These are phyloP conservation scores for Myxozyma lipomycoides DNA, from an alignment of 805 yeast genomes.

Conservation along the genomic window DNA sequence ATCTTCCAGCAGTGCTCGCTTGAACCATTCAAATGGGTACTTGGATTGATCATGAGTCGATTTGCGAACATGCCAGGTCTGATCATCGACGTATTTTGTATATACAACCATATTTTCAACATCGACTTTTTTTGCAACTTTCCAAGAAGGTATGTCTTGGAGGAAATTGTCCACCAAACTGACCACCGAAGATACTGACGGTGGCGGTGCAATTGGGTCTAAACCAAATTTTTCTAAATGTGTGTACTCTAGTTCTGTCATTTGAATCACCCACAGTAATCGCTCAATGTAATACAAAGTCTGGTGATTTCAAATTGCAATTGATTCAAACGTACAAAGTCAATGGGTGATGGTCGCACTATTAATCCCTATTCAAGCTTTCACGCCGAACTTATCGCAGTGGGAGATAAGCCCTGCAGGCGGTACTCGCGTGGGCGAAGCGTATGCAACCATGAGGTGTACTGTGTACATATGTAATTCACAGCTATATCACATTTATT, in stretches of 20 bases:
- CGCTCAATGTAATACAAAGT: too few relatives aligned
- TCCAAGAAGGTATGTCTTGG: conserved; percentile 11
- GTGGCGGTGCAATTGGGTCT: conserved; percentile 13
- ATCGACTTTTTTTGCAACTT: not conserved
- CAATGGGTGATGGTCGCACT: too few relatives aligned
- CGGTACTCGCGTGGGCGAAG: too few relatives aligned
- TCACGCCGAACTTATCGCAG: too few relatives aligned
- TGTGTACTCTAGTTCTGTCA: not conserved
- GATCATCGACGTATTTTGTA: conserved; percentile 8
- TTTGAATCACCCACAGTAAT: too few relatives aligned
- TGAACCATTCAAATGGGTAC: conserved; percentile 21
- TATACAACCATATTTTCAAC: conserved; percentile 10
- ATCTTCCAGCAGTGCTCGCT: conserved; percentile 13
- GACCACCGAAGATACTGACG: conserved; percentile 10
- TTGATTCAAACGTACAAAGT: too few relatives aligned
- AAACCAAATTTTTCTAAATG: conserved; percentile 9
- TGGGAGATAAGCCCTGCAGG: too few relatives aligned
- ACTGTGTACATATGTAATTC: too few relatives aligned
- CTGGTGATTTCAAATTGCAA: too few relatives aligned
- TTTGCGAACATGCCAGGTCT: conserved; percentile 21
- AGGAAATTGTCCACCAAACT: conserved; percentile 7
- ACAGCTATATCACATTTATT: too few relatives aligned
- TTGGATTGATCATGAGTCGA: conserved; percentile 8
- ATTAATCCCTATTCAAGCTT: too few relatives aligned
- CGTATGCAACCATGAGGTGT: too few relatives aligned